phyloP scores from a whole-genome alignment of 306 rosid genomes.

The Abrus precatorius region DNA sequence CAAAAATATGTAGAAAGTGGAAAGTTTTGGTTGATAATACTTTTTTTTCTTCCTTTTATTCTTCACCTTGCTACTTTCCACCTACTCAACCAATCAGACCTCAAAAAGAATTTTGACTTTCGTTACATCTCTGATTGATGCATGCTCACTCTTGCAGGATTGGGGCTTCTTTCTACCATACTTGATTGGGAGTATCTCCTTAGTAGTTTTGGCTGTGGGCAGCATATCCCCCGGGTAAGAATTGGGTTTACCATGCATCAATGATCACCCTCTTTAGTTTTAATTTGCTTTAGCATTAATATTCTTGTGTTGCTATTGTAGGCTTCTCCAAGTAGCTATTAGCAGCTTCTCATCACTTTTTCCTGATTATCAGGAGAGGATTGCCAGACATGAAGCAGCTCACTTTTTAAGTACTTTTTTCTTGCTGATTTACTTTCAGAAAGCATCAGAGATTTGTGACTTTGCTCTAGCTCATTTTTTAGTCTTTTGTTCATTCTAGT shows the following conservation, averaged over 20 bases:
- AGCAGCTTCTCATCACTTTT: slow-evolving; percentile 85
- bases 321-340: slow-evolving; percentile 98
- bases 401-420: slow-evolving; percentile 74
- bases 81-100: not conserved
- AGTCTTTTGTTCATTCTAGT: slow-evolving; percentile 51
- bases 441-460: slow-evolving; percentile 24
- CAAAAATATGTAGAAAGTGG: slow-evolving; percentile 7
- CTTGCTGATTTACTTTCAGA: not conserved
- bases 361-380: slow-evolving; percentile 94
- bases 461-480: slow-evolving; percentile 29
- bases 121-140: slow-evolving; percentile 47
- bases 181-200: slow-evolving; percentile 91
- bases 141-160: slow-evolving; percentile 64
- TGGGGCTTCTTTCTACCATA: slow-evolving; percentile 97
- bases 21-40: slow-evolving; percentile 2
- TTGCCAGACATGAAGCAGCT: slow-evolving; percentile 95
- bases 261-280: slow-evolving; percentile 16
- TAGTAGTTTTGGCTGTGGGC: slow-evolving; percentile 89
- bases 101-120: not conserved
- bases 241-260: slow-evolving; percentile 19
- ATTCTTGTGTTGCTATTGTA: slow-evolving; percentile 47
- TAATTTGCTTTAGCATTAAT: slow-evolving; percentile 43
- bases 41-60: not conserved
- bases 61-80: slow-evolving; percentile 22
- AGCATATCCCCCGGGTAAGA: slow-evolving; percentile 94